phyloP scores from a whole-genome alignment of 75 land plant genomes.

The Chamaecyparis obtusa region DNA sequence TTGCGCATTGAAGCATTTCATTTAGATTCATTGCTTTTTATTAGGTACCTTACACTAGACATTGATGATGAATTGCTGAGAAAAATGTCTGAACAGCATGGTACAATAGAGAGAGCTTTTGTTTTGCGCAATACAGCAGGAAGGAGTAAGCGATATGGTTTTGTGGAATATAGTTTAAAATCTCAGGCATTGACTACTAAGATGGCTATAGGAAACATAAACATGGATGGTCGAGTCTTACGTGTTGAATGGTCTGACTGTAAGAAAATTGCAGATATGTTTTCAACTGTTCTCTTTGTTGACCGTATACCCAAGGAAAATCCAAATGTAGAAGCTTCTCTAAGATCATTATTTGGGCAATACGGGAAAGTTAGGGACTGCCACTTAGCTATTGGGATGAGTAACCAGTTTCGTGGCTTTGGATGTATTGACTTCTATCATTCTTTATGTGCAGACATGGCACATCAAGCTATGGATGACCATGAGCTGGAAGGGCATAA shows the following conservation, averaged over 20 bases:
- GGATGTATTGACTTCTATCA: constrained; percentile 28
- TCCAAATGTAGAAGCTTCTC: constrained; percentile 22
- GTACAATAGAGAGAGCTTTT: constrained; percentile 27
- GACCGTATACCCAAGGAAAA: constrained; percentile 23
- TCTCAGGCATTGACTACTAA: constrained; percentile 26
- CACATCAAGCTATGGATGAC: constrained; percentile 32
- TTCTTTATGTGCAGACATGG: constrained; percentile 26
- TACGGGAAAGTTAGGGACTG: constrained; percentile 27
- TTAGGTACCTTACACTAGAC: constrained; percentile 25
- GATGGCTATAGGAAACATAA: constrained; percentile 20
- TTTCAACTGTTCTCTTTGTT: constrained; percentile 30
- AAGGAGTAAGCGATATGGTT: constrained; percentile 28
- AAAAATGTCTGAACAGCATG: constrained; percentile 27
- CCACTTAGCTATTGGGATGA: constrained; percentile 23
- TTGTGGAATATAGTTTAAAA: constrained; percentile 34
- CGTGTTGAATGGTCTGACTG: constrained; percentile 29
- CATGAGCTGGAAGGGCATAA: constrained; percentile 20
- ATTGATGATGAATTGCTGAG: constrained; percentile 20
- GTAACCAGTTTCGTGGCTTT: constrained; percentile 24
- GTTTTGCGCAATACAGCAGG: constrained; percentile 24
- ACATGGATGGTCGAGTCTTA: constrained; percentile 27
- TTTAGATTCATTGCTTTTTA: constrained; percentile 26
- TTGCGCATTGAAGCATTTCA: constrained; percentile 24
- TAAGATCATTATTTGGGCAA: constrained; percentile 24
- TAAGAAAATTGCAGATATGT: constrained; percentile 19